A percentile compares a stretch with the other conserved stretches of the same genome.
phyloP scores from a whole-genome alignment of 1,284 basidiomycete species.

The Chalciporus piperatoides region DNA sequence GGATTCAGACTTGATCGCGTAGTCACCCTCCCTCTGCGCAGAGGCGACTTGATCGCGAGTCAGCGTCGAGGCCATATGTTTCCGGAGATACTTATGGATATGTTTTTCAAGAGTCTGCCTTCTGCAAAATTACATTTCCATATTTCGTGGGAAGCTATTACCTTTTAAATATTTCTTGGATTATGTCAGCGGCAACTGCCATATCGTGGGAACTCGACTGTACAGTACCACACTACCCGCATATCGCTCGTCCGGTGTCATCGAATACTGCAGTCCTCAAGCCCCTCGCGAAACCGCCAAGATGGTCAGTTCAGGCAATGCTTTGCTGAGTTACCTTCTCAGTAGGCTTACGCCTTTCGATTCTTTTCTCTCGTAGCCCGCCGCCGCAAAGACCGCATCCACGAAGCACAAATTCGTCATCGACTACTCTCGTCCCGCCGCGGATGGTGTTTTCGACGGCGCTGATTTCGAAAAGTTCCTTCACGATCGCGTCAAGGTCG shows the following conservation, averaged over 20 bases:
- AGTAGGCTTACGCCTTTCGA: slow-evolving; percentile 72
- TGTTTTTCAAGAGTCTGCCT: no score
- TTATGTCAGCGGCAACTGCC: slow-evolving; percentile 18
- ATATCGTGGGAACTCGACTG: slow-evolving; percentile 32
- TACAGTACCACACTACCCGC: slow-evolving; percentile 36
- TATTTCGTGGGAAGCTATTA: slow-evolving; percentile 35
- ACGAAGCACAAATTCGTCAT: slow-evolving; percentile 90
- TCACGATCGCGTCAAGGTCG: slow-evolving; percentile 91
- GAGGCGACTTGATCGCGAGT: slow-evolving; percentile 66
- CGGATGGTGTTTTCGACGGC: slow-evolving; percentile 88
- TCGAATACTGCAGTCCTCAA: slow-evolving; percentile 19
- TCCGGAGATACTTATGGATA: neutral
- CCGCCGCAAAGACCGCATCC: slow-evolving; percentile 63
- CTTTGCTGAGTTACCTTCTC: slow-evolving; percentile 92
- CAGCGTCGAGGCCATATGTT: slow-evolving; percentile 40
- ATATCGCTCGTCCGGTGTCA: neutral
- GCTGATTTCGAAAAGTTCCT: slow-evolving; percentile 92
- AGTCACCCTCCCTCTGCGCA: slow-evolving; percentile 74
- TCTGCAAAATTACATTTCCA: neutral
- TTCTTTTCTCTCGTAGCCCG: slow-evolving; percentile 46
- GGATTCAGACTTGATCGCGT: slow-evolving; percentile 77
- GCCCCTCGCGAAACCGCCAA: slow-evolving; percentile 32
- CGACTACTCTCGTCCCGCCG: slow-evolving; percentile 92
- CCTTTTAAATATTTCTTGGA: slow-evolving; percentile 39
- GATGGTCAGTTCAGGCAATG: slow-evolving; percentile 71